Conservation (phyloP, 2,329 filamentous ascomycete species). For the Ophiocordyceps unilateralis region DNA sequence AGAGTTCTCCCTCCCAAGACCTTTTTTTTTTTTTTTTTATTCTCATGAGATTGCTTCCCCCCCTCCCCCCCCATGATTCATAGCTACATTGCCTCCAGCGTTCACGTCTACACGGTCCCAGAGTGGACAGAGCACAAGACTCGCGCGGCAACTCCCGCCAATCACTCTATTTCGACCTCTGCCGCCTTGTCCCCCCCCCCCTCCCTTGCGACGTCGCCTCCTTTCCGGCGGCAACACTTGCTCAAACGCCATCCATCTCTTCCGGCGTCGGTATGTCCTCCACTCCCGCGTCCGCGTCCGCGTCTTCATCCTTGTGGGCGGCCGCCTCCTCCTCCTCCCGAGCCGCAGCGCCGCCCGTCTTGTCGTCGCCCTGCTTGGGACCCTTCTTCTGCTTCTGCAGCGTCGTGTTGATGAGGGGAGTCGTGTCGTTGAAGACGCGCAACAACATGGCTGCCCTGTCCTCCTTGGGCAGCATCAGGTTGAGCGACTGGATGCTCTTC, state of each 20-base stretch:
- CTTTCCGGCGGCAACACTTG: background rate
- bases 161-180: background rate
- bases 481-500: slow-evolving; percentile 82
- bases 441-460: slow-evolving; percentile 85
- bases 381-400: slow-evolving; percentile 30
- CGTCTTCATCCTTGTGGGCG: slow-evolving; percentile 12
- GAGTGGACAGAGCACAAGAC: no score
- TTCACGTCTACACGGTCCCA: no score
- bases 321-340: slow-evolving; percentile 6
- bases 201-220: background rate
- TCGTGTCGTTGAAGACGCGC: slow-evolving; percentile 77
- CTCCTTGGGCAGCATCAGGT: slow-evolving; percentile 97
- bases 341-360: slow-evolving; percentile 8
- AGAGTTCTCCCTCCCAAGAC: background rate
- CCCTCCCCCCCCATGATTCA: background rate
- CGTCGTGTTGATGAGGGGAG: slow-evolving; percentile 59
- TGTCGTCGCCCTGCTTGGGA: slow-evolving; percentile 8
- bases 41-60: background rate
- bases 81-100: no score
- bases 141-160: no score
- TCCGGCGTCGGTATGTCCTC: slow-evolving; percentile 22
- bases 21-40: background rate
- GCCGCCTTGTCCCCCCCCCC: background rate
- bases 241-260: slow-evolving; percentile 2
- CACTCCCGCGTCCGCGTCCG: slow-evolving; percentile 15